A percentile compares a stretch with the other conserved stretches of the same genome.
These are phyloP conservation scores for Pseudoneurospora amorphoporcata DNA, from an alignment of 495 filamentous ascomycete species.

Conservation along the genomic window DNA sequence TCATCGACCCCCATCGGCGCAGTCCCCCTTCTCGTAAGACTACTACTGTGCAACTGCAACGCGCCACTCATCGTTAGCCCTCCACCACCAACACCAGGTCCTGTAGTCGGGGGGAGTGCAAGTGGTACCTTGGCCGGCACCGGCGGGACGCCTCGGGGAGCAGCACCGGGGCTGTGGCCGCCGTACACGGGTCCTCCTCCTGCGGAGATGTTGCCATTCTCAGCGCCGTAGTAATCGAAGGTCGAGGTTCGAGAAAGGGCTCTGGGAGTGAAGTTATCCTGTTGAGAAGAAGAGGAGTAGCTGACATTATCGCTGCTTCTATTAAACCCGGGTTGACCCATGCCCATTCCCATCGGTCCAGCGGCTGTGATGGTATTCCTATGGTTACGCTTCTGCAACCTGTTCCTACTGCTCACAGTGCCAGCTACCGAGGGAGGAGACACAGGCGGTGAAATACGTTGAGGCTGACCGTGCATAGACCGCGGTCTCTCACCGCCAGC, in stretches of 20 bases:
- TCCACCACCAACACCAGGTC: neutral
- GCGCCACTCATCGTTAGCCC: conserved; percentile 33
- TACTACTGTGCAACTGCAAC: conserved; percentile 25
- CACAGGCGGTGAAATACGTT: conserved; percentile 3
- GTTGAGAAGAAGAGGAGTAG: conserved; percentile 25
- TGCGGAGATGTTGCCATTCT: conserved; percentile 29
- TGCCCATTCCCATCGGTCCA: conserved; percentile 18
- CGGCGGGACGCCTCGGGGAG: conserved; percentile 39
- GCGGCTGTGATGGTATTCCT: conserved; percentile 31
- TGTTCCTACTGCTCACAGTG: conserved; percentile 34
- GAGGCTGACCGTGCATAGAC: conserved; percentile 2
- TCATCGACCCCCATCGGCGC: neutral
- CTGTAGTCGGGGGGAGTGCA: conserved; percentile 10
- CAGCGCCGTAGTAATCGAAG: conserved; percentile 24
- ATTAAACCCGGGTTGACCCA: neutral
- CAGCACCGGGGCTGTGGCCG: conserved; percentile 16
- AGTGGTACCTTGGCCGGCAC: conserved; percentile 71
- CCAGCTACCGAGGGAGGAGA: conserved; percentile 10
- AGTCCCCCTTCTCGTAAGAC: conserved; percentile 8
- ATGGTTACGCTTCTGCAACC: conserved; percentile 50
- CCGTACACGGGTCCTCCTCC: neutral
- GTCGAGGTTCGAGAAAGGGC: conserved; percentile 30
- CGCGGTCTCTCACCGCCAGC: conserved; percentile 8
- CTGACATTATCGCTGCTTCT: conserved; percentile 11
- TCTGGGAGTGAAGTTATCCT: conserved; percentile 33